Base-by-base conservation (phyloP, 352 stramenopile genomes). In the Pythium dissotocum region DNA sequence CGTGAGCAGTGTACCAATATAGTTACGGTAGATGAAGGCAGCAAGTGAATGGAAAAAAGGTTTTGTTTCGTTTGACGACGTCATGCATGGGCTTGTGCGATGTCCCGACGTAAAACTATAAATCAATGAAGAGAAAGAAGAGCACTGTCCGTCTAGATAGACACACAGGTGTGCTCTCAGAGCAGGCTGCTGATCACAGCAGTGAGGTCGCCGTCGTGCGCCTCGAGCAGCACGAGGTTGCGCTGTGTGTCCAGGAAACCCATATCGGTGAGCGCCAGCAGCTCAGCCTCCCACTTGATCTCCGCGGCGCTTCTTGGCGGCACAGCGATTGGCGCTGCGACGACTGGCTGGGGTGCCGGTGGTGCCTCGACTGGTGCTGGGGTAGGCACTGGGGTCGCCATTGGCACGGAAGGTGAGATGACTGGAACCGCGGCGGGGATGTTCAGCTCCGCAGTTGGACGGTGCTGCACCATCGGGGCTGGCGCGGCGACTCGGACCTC, bases 181-280 rank as follows among this genome's bases (percentile, higher is more conserved):
- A 82, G 46, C 7, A 93, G 71, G 24, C 70, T 75, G 32, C 71
- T 85, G 70, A 95, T 82, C 44, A 93, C 85, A 35, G 75, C 76
- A 36, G 85, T 79, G 54, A 95, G 73, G 69, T 93, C 75, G 48
- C 87, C 83, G 2, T 89, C 67, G 70, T 89, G 66, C 54, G 80
- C 69, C 26, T 76, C 75, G 12, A 95, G 73, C 42, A 95, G 73
- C 44, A 74, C 59, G 38, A 82, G 62, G 71, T 88, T 91, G 68
- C 69, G 76, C 10, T 78, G 51, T 9, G 77, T 79, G 64, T 93
- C 78, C 38, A 67, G 71, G 49, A 94, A 94, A 33, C 87, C 85
- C 87, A 94, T 94, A 38, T 90, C 79, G 1, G 58, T 72, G 35
- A 94, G 69, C 26, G 72, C 66, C 49, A 79, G 65, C 46, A 92